Conservation (phyloP, 2,329 filamentous ascomycete species). For the Polytolypa hystricis region DNA sequence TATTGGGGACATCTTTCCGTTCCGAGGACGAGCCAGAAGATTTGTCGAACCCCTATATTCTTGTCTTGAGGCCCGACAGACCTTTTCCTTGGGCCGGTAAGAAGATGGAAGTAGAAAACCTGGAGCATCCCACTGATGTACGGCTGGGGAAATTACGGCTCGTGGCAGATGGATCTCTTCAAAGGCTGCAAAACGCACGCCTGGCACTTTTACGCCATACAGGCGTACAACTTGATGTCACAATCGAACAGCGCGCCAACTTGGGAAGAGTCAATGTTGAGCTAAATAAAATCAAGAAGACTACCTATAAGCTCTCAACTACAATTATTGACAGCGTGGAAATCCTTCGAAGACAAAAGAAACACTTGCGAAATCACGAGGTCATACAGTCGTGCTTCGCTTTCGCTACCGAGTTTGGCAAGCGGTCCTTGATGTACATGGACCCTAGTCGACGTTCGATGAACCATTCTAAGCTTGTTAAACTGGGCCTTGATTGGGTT, state of each 20-base stretch:
- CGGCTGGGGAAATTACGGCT: conserved; percentile 78
- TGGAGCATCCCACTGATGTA: conserved; percentile 71
- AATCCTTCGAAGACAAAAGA: conserved; percentile 74
- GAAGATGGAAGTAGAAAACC: conserved; percentile 57
- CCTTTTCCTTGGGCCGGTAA: conserved; percentile 71
- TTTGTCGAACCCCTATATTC: conserved; percentile 66
- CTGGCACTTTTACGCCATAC: conserved; percentile 65
- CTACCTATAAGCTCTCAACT: conserved; percentile 91
- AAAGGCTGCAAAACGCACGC: conserved; percentile 67
- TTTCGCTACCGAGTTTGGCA: conserved; percentile 97
- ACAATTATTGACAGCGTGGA: conserved; percentile 98
- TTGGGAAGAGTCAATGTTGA: conserved; percentile 83
- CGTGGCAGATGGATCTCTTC: conserved; percentile 76
- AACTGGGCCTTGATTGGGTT: conserved; percentile 91
- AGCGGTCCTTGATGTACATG: conserved; percentile 88
- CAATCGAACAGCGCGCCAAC: conserved; percentile 88
- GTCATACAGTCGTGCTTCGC: conserved; percentile 96
- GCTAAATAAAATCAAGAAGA: conserved; percentile 87
- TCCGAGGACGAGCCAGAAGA: conserved; percentile 61
- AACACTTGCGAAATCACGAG: conserved; percentile 70
- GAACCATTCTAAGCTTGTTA: conserved; percentile 92
- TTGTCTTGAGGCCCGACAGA: conserved; percentile 75
- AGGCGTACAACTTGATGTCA: conserved; percentile 73
- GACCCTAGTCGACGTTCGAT: conserved; percentile 90
- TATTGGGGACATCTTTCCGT: conserved; percentile 70